Evolutionary conservation across 2,329 filamentous ascomycete genomes (phyloP), one percentile per base, ranked within the genome.

Genomic region (Apiospora malaysiana): DNA sequence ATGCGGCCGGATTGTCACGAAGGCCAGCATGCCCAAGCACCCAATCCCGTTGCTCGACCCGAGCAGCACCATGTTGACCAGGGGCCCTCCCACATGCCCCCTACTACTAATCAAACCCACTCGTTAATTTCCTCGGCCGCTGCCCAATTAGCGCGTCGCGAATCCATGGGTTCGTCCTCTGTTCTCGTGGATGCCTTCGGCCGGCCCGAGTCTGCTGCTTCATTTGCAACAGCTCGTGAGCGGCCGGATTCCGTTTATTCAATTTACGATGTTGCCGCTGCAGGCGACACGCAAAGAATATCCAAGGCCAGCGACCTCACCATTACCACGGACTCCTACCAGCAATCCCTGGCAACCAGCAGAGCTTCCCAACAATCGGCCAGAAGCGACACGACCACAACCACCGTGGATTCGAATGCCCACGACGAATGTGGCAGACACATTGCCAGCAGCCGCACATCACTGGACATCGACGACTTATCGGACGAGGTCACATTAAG

Each of bases 261-360:
- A 23, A 42, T 51, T 32, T 49, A 68, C 47, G 67, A 46, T 42
- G 59, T 25, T 46, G 25, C 46, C 23, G 25, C 68, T 40, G 56
- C 56, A 7, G 56, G 47, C 45, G 66, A 70, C 46, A 69, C 42
- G 32, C 70, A 71, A 23, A 68, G 73, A 67, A 71, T 71, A 46
- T 77, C 74, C 32, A 70, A 71, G 21, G 65, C 68, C 9, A 73
- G 72, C 68, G 68, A 75, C 27, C 67, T 71, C 32, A 75, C 75
- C 7, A 63, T 70, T 21, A 72, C 71, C 12, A 71, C 72, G 23
- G 67, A 72, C 37, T 72, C 73, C 40, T 71, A 72, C 67, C 73
- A 71, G 27, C 72, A 74, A 40, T 75, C 75, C 23, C 68, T 65
- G 37, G 69, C 69, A 27, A 75, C 75, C 12, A 68, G 56, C 37